Percentiles rank a stretch among this genome's conserved stretches.
Evolutionary conservation across 1,284 basidiomycete genomes (phyloP).

Genomic region (Ustilago xerochloae): DNA sequence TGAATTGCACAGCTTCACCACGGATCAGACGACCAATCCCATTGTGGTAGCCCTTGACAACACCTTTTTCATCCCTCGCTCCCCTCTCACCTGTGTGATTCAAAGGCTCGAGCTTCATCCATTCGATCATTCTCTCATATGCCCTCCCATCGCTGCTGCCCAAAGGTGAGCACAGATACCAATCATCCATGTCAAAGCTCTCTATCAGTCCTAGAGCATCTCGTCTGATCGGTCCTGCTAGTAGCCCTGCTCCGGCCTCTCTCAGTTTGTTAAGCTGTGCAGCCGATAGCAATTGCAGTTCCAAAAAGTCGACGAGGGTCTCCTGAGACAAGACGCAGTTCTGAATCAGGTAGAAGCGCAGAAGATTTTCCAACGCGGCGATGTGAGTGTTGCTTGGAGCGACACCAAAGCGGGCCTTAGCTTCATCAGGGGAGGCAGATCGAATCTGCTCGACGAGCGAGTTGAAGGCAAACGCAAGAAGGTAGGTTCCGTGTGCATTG

Average conservation of each 20-base stretch:
- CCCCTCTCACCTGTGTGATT: constrained; percentile 50
- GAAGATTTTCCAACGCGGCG: constrained; percentile 26
- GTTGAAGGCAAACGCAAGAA: constrained; percentile 45
- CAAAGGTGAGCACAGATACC: constrained; percentile 58
- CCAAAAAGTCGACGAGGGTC: constrained; percentile 30
- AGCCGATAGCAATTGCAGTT: constrained; percentile 16
- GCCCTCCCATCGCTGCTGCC: constrained; percentile 53
- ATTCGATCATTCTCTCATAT: constrained; percentile 59
- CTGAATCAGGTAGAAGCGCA: constrained; percentile 47
- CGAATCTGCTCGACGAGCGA: constrained; percentile 21
- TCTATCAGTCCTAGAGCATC: constrained; percentile 53
- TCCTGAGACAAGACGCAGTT: constrained; percentile 43
- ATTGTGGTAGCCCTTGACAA: constrained; percentile 52
- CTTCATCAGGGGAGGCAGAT: background rate
- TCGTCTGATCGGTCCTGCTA: constrained; percentile 31
- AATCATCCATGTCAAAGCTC: constrained; percentile 59
- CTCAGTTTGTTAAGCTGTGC: constrained; percentile 30
- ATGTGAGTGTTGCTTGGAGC: constrained; percentile 6
- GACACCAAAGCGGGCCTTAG: constrained; percentile 17
- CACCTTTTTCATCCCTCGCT: constrained; percentile 52
- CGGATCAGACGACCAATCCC: constrained; percentile 50
- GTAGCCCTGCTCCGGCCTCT: constrained; percentile 14
- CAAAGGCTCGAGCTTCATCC: constrained; percentile 59
- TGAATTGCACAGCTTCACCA: constrained; percentile 52
- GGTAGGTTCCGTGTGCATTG: constrained; percentile 44